Evolutionary conservation across 441 rosid species (phyloP), one percentile per base, ranked within the genome.

Genomic region (Kokia cookei): DNA sequence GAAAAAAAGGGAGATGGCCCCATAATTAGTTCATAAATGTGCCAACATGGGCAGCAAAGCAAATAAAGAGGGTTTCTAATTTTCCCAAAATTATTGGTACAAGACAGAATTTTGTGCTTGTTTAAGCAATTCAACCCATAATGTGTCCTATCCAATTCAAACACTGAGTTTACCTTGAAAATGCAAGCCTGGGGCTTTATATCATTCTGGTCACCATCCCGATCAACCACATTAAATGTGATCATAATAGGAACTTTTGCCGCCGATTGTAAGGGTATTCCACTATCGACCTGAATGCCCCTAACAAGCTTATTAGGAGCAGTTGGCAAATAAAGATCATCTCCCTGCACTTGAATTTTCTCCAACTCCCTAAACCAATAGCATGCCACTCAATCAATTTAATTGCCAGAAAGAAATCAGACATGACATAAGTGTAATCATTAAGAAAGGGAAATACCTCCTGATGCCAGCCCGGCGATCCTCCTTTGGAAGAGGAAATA

Each of bases 181-280:
- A 96, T 96, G 86, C 98, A 93, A 85, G 97, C 97, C 79, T 96
- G 97, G 73, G 98, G 97, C 77, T 81, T 87, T 77, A 89, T 85
- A 64, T 88, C 83, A 73, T 74, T 85, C 12, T 13, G 85, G 75
- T 89, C 90, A 60, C 97, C 97, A 72, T 84, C 88, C 57, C 93
- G 89, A 84, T 96, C 99, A 75, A 89, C 82, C 74, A 93, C 99
- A 78, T 96, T 81, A 86, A 96, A 96, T 60, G 96, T 86, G 65
- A 96, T 90, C 97, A 96, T 88, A 65, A 96, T 96, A 77, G 99
- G 99, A 78, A 96, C 99, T 82, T 96, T 96, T 60, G 98, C 99
- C 15, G 98, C 99, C 19, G 99, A 96, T 45, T 96, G 99, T 32
- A 96, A 84, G 29, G 99, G 99, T 88, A 96, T 93, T 78, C 99